phyloP scores from a whole-genome alignment of 2,329 filamentous ascomycete species.

The Alternaria solani region DNA sequence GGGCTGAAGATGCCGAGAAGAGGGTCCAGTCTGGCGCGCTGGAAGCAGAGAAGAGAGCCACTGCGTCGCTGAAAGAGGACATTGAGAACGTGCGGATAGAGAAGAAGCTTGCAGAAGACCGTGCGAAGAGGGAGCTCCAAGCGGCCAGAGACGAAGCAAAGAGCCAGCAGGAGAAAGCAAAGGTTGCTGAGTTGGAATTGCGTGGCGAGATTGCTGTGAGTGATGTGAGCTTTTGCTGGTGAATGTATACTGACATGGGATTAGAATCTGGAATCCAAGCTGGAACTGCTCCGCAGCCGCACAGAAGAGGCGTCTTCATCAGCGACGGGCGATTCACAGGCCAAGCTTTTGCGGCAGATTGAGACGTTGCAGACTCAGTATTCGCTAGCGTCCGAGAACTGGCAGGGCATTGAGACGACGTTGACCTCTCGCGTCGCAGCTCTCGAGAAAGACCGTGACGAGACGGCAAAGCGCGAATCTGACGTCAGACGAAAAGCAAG shows the following conservation, averaged over 20 bases:
- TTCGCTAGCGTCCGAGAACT: conserved; percentile 91
- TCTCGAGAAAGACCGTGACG: conserved; percentile 90
- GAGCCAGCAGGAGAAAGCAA: conserved; percentile 74
- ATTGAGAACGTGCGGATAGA: conserved; percentile 74
- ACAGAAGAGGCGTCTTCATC: conserved; percentile 91
- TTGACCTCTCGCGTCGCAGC: conserved; percentile 77
- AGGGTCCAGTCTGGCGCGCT: conserved; percentile 73
- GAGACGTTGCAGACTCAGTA: conserved; percentile 97
- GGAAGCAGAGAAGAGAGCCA: conserved; percentile 68
- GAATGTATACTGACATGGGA: conserved; percentile 28
- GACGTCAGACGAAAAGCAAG: conserved; percentile 90
- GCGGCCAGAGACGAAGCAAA: conserved; percentile 78
- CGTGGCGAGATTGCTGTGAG: conserved; percentile 73
- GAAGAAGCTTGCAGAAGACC: conserved; percentile 76
- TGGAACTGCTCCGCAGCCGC: conserved; percentile 83
- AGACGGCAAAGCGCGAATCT: conserved; percentile 80
- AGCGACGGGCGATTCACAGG: conserved; percentile 80
- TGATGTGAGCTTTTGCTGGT: not conserved
- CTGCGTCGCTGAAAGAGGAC: conserved; percentile 67
- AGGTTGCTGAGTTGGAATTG: conserved; percentile 76
- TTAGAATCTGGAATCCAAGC: conserved; percentile 82
- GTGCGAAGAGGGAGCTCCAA: conserved; percentile 71
- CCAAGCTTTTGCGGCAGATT: conserved; percentile 89
- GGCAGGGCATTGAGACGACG: conserved; percentile 93
- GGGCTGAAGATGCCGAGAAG: conserved; percentile 71